Evolutionary conservation across 805 yeast genomes (phyloP).

Genomic region (Saccharomyces cerevisiae): DNA sequence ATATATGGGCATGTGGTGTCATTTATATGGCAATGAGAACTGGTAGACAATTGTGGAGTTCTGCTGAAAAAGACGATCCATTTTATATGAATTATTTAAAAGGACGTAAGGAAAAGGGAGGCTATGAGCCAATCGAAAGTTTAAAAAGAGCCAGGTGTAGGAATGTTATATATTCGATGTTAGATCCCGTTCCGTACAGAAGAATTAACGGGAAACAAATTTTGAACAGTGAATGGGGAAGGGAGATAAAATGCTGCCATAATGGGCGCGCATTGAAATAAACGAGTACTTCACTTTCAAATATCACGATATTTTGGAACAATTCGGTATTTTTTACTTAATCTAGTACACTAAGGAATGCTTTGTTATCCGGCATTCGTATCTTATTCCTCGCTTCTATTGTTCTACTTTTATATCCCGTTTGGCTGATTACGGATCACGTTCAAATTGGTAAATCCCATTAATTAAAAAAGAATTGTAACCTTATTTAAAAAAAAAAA

Average conservation of each 20-base stretch:
- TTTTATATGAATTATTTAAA: constrained; percentile 66
- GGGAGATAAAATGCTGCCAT: constrained; percentile 74
- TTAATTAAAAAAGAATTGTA: neutral
- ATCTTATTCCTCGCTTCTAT: neutral
- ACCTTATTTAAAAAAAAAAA: neutral
- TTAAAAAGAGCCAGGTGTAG: constrained; percentile 82
- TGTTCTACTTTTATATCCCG: neutral
- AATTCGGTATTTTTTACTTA: neutral
- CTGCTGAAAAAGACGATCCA: constrained; percentile 74
- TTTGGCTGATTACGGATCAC: neutral
- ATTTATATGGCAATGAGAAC: constrained; percentile 92
- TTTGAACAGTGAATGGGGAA: constrained; percentile 90
- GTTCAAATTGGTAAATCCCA: neutral
- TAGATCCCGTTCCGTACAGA: constrained; percentile 85
- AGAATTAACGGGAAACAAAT: constrained; percentile 84
- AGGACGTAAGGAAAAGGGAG: constrained; percentile 73
- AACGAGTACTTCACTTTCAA: too few relatives aligned
- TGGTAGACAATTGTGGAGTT: constrained; percentile 87
- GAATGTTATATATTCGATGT: constrained; percentile 84
- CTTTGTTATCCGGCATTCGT: neutral
- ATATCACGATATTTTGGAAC: neutral
- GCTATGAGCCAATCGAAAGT: constrained; percentile 85
- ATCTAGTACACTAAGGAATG: neutral
- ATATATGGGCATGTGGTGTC: constrained; percentile 90
- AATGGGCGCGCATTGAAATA: constrained; percentile 38